Percentiles rank a stretch among this genome's conserved stretches.
These are phyloP conservation scores for Leccinum rimulosum DNA, from an alignment of 768 basidiomycete genomes.

Conservation along the genomic window DNA sequence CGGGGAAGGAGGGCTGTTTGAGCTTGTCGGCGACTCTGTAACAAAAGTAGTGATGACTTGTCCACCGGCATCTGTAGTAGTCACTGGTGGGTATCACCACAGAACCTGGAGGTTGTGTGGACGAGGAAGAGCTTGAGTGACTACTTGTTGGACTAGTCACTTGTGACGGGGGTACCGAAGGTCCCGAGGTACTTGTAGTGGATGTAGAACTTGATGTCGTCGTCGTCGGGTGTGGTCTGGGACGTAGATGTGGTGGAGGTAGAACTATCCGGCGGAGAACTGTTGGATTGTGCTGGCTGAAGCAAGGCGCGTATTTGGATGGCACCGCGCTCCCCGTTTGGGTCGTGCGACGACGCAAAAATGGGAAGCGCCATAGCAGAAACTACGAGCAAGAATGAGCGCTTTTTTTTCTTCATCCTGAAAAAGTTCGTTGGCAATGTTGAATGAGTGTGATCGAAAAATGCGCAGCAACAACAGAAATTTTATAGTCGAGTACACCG, in stretches of 20 bases:
- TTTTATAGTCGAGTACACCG: slow-evolving; percentile 8
- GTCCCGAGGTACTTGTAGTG: slow-evolving; percentile 10
- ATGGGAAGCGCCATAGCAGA: slow-evolving; percentile 28
- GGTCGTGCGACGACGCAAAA: slow-evolving; percentile 21
- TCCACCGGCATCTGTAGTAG: slow-evolving; percentile 33
- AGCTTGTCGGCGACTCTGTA: slow-evolving; percentile 7
- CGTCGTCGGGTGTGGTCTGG: not conserved
- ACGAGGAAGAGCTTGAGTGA: slow-evolving; percentile 2
- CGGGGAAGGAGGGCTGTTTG: slow-evolving; percentile 30
- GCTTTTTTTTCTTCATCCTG: slow-evolving; percentile 24
- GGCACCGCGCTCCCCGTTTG: slow-evolving; percentile 11
- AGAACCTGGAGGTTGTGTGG: not conserved
- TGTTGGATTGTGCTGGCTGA: not conserved
- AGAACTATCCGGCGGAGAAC: not conserved
- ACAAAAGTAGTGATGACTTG: slow-evolving; percentile 25
- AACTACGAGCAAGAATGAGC: slow-evolving; percentile 28
- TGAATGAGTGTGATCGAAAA: slow-evolving; percentile 25
- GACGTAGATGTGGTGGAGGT: not conserved
- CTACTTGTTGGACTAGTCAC: not conserved
- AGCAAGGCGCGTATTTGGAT: slow-evolving; percentile 18
- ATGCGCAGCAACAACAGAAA: slow-evolving; percentile 16
- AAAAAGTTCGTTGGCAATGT: slow-evolving; percentile 9
- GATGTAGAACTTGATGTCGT: slow-evolving; percentile 11
- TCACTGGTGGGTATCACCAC: slow-evolving; percentile 9
- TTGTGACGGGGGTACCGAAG: slow-evolving; percentile 4